Evolutionary conservation across 2,329 filamentous ascomycete species (phyloP), one percentile per base, ranked within the genome.

Genomic region (Juglanconis oblonga): DNA sequence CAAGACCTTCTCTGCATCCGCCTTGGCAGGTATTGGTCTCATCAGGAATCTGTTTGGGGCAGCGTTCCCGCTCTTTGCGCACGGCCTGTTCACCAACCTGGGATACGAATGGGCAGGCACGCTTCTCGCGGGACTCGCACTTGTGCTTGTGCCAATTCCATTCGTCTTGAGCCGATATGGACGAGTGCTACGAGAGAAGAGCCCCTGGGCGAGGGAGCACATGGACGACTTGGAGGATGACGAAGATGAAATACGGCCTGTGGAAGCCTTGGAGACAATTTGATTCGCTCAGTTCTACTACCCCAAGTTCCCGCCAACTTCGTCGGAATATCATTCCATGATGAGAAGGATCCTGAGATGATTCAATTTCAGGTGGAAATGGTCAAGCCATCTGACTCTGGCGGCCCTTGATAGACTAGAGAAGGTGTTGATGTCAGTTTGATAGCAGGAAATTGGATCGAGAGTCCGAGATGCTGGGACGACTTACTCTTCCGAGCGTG

Each of bases 401-500:
- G 68, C 1, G 68, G 70, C 24, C 67, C 70, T 64, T 67, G 61
- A 35, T 69, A 70, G 3, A 68, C 66, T 69, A 29, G 9, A 32
- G 14, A 7, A 2, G 33, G 6, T 4, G 4, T 36, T 13, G 4
- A 11, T 7, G 52, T 62, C 44, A 63, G 62, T 55, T 50, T 51
- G 7, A 35, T 10, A 29, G 11, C 17, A 6, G 10, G n/a, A 29
- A 33, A 1, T 14, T 3, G 32, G 8, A 29, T 8, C 2, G 29
- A 4, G 24, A 13, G 17, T 5, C 3, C 1, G 7, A 13, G 17
- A 9, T 9, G 5, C 57, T 24, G 24, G 24, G 24, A 24, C 24
- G 24, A 72, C 74, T 69, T 68, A 81, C 81, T 76, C 70, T 79
- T 82, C 53, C 77, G 73, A 51, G 80, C 81, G 71, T 82, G 77